phyloP scores from a whole-genome alignment of 768 basidiomycete genomes.

The Mycena metata region DNA sequence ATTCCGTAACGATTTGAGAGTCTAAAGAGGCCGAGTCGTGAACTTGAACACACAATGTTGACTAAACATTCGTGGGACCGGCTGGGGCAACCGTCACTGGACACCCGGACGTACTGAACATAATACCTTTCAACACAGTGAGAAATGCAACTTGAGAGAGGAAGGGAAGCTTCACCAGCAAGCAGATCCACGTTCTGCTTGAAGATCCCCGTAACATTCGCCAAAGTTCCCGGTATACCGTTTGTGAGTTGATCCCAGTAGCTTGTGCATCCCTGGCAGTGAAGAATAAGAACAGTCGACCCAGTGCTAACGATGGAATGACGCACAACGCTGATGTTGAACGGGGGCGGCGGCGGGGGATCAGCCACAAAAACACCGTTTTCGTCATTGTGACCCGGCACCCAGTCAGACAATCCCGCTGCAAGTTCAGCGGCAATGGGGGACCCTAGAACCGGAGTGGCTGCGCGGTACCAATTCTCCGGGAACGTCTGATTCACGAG shows the following conservation, averaged over 20 bases:
- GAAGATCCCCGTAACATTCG: no score
- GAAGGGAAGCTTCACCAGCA: neutral
- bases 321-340: conserved; percentile 18
- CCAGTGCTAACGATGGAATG: neutral
- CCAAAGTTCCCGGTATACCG: no score
- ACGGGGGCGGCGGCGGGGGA: conserved; percentile 16
- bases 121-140: no score
- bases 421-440: conserved; percentile 1
- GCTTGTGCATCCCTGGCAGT: conserved; percentile 3
- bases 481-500: conserved; percentile 12
- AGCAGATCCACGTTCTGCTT: neutral
- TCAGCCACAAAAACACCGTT: conserved; percentile 23
- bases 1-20: no score
- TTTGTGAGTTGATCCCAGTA: conserved; percentile 2
- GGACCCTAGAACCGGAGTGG: neutral
- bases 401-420: conserved; percentile 7
- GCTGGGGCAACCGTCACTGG: no score
- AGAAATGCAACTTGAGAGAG: no score
- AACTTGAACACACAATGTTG: no score
- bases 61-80: no score
- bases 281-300: neutral
- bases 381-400: conserved; percentile 22
- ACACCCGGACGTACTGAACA: no score
- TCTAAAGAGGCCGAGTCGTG: no score
- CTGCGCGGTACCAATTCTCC: conserved; percentile 29